These are phyloP conservation scores for Globisporangium paddicum DNA, from an alignment of 352 stramenopile genomes.

Conservation along the genomic window DNA sequence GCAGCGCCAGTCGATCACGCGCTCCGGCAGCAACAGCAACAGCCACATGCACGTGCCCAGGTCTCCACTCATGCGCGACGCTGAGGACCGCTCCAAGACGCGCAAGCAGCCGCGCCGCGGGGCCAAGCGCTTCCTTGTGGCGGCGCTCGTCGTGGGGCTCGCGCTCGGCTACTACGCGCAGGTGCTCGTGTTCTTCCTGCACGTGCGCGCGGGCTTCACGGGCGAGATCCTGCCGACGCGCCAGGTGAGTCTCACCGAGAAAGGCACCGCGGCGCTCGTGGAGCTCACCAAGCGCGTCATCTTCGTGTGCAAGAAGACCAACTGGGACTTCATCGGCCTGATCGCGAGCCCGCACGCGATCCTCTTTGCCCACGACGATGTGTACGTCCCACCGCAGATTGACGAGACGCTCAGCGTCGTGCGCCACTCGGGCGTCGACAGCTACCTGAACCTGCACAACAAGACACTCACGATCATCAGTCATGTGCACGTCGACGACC, in stretches of 20 bases:
- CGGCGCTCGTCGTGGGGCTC: conserved; percentile 28
- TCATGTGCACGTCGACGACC: conserved; percentile 45
- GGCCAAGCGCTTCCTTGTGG: conserved; percentile 17
- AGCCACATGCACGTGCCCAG: conserved; percentile 1
- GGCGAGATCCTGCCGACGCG: conserved; percentile 42
- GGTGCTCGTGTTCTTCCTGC: conserved; percentile 60
- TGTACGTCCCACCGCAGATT: conserved; percentile 40
- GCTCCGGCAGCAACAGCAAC: background rate
- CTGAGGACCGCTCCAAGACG: conserved; percentile 14
- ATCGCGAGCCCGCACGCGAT: conserved; percentile 57
- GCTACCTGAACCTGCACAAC: conserved; percentile 77
- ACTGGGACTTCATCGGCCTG: conserved; percentile 76
- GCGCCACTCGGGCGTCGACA: conserved; percentile 57
- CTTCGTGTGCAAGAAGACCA: conserved; percentile 71
- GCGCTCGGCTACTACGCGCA: conserved; percentile 64
- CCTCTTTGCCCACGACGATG: conserved; percentile 64
- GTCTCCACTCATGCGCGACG: conserved; percentile 6
- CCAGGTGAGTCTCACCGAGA: conserved; percentile 36
- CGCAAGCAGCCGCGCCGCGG: conserved; percentile 9
- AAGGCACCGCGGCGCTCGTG: conserved; percentile 41
- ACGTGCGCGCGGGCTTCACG: conserved; percentile 52
- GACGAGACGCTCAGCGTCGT: conserved; percentile 57
- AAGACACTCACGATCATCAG: conserved; percentile 79
- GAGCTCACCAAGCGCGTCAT: conserved; percentile 56
- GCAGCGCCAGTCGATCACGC: background rate